Conservation (phyloP, 768 basidiomycete genomes). For the Termitomyces sp. region DNA sequence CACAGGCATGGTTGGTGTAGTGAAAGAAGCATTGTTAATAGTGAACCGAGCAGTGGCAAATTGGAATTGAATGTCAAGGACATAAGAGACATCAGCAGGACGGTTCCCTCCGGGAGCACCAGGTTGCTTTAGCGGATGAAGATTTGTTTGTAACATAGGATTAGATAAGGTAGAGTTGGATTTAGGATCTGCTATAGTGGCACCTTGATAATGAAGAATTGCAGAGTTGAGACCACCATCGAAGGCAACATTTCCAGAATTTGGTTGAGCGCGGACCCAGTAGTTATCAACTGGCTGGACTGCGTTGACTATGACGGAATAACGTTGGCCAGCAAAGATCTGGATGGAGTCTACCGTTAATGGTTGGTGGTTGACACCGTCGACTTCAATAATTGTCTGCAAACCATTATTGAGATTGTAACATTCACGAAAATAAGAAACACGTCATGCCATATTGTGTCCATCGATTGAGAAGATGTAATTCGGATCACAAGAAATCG, state of each 20-base stretch:
- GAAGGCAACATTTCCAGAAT: background rate
- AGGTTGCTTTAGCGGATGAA: background rate
- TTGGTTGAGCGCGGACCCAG: background rate
- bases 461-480: constrained; percentile 39
- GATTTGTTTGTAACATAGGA: background rate
- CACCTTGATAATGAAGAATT: background rate
- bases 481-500: constrained; percentile 24
- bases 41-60: background rate
- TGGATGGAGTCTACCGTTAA: background rate
- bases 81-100: background rate
- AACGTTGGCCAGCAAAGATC: background rate
- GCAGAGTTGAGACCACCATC: background rate
- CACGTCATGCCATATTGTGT: constrained; percentile 26
- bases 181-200: background rate
- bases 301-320: background rate
- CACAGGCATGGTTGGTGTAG: background rate
- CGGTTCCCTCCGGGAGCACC: background rate
- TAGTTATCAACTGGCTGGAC: background rate
- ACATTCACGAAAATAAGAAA: background rate
- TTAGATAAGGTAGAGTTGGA: background rate
- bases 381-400: background rate
- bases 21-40: background rate
- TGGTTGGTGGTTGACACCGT: background rate
- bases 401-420: background rate
- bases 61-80: background rate